Percentiles rank a stretch among this genome's conserved stretches.
phyloP scores from a whole-genome alignment of 2,329 filamentous ascomycete genomes.

The Nemania sp. region DNA sequence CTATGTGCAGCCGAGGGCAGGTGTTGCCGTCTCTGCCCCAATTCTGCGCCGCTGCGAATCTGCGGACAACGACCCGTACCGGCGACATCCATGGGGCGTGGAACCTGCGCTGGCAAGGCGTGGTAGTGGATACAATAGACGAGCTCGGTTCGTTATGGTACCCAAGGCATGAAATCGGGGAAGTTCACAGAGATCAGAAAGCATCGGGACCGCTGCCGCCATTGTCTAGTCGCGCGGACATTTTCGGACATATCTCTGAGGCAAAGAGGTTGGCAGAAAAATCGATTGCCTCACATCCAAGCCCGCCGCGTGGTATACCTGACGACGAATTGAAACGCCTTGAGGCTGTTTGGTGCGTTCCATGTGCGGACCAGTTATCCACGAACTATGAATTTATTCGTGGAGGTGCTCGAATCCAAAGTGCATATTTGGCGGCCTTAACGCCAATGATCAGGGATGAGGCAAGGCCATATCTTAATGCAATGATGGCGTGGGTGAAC shows the following conservation, averaged over 20 bases:
- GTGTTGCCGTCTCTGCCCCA: not conserved
- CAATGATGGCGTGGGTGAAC: not conserved
- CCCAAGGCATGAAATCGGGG: no score
- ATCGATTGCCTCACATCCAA: not conserved
- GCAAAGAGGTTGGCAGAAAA: not conserved
- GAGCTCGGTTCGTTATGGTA: not conserved
- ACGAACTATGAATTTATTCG: not conserved
- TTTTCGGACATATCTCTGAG: no score
- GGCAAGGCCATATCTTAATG: not conserved
- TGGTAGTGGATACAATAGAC: not conserved
- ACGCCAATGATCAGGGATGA: no score
- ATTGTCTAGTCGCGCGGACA: no score
- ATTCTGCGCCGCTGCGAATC: not conserved
- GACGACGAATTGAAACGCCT: not conserved
- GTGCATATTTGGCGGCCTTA: not conserved
- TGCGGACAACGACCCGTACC: not conserved
- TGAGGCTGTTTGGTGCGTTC: slow-evolving; percentile 1
- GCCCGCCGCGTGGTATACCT: not conserved
- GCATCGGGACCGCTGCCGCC: no score
- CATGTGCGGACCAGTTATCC: slow-evolving; percentile 6
- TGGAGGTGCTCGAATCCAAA: not conserved
- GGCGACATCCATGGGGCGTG: not conserved
- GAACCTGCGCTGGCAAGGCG: not conserved
- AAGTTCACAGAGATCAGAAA: no score
- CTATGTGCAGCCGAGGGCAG: not conserved